Base-by-base conservation (phyloP, 73 alveolate species). In the Halteria grandinella region DNA sequence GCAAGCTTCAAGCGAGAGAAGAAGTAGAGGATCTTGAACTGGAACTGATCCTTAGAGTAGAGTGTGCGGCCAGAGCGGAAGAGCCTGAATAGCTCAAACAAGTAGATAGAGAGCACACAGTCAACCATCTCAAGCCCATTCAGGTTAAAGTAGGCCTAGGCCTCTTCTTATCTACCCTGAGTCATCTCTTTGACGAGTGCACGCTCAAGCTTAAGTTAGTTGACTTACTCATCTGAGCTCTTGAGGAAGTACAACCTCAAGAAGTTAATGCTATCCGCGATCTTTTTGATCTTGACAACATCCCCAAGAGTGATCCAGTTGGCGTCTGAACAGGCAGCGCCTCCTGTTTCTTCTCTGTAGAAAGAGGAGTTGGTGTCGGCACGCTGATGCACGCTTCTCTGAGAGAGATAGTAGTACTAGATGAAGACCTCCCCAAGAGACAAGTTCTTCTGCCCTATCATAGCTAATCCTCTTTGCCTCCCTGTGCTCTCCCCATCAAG, bases 201-300 rank as follows among this genome's bases (percentile, higher is more conserved):
- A 14, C 21, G 37, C 4, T 33, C 77, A 8, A 60, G 58, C 59
- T 60, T 24, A 14, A 60, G 37, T 21, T 37, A 14, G 23, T 60
- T 60, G 21, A 70, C 34, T 10, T 70, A 51, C n/a, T 70, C 83
- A 28, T 70, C 58, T 33, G 83, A 70, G 25, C 36, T 41, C 36
- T 70, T 70, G 2, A 70, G 58, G 33, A 18, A 75, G 78, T 39
- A 75, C n/a, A 52, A 32, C 44, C 87, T 15, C 36, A 75, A 23
- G 36, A 75, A 75, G 55, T 53, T 75, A n/a, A 75, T 37, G 39
- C 78, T 75, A 49, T 75, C 87, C 14, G 87, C 87, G 12, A 75
- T 41, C 39, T 75, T 75, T 57, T 75, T 75, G 1, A 75, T 47
- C 29, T 44, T 55, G 28, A 55, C 29, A 0, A 75, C 76, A 75